phyloP scores from a whole-genome alignment of 495 filamentous ascomycete genomes.

The Cudoniella acicularis region DNA sequence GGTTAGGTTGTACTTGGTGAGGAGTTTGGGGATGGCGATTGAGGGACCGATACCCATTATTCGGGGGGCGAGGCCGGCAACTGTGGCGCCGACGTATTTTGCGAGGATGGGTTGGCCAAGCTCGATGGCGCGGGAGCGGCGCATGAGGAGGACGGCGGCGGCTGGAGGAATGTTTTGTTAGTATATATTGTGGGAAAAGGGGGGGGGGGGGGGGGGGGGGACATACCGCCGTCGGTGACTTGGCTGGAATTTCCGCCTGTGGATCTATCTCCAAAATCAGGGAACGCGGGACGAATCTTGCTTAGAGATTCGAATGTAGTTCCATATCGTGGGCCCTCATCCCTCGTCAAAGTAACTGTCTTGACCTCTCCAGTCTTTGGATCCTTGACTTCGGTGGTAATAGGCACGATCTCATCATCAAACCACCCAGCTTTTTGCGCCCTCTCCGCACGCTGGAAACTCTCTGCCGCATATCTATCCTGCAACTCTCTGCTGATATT shows the following conservation, averaged over 20 bases:
- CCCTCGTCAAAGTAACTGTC: slow-evolving; percentile 71
- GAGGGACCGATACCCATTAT: slow-evolving; percentile 98
- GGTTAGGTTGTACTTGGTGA: slow-evolving; percentile 73
- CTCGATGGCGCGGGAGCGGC: slow-evolving; percentile 80
- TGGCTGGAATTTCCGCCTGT: slow-evolving; percentile 96
- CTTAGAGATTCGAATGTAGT: slow-evolving; percentile 77
- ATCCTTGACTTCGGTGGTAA: slow-evolving; percentile 76
- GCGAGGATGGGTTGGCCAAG: slow-evolving; percentile 88
- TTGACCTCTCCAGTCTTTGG: slow-evolving; percentile 73
- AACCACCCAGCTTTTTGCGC: slow-evolving; percentile 93
- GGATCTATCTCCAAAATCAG: slow-evolving; percentile 78
- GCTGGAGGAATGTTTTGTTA: slow-evolving; percentile 41
- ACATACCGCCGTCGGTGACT: slow-evolving; percentile 80
- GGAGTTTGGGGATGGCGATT: slow-evolving; percentile 90
- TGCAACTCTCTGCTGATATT: slow-evolving; percentile 73
- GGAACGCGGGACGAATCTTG: slow-evolving; percentile 91
- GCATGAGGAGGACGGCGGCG: slow-evolving; percentile 89
- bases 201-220: background rate
- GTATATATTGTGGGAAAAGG: slow-evolving; percentile 10
- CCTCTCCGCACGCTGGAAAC: slow-evolving; percentile 77
- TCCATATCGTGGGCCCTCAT: slow-evolving; percentile 86
- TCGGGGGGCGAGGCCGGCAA: slow-evolving; percentile 82
- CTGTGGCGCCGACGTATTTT: slow-evolving; percentile 90
- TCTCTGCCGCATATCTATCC: slow-evolving; percentile 83
- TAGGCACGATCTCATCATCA: slow-evolving; percentile 91